These are phyloP conservation scores for Nothophytophthora sp. DNA, from an alignment of 352 stramenopile species.

Conservation along the genomic window DNA sequence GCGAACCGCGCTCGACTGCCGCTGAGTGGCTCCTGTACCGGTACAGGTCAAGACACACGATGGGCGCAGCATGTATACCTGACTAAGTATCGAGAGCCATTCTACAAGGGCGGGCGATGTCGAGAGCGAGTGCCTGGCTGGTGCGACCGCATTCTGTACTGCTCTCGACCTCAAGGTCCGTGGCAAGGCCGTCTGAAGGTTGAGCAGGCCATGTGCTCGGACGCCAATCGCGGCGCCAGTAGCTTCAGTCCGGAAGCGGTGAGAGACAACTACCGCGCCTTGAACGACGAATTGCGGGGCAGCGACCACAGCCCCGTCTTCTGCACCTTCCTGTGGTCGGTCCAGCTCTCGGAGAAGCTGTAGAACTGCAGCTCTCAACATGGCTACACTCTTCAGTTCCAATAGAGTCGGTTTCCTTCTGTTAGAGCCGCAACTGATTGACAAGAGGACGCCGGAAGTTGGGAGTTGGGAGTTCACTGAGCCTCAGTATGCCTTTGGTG, in stretches of 20 bases:
- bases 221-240: constrained; percentile 9
- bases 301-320: constrained; percentile 71
- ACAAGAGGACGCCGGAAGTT: too few species aligned
- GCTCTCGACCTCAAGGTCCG: constrained; percentile 21
- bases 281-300: constrained; percentile 58
- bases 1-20: constrained; percentile 27
- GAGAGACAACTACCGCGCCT: constrained; percentile 61
- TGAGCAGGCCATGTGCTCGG: constrained; percentile 36
- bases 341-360: constrained; percentile 12
- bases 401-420: constrained; percentile 5
- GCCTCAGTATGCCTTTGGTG: too few species aligned
- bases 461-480: too few species aligned
- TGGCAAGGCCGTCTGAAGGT: constrained; percentile 26
- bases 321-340: constrained; percentile 53
- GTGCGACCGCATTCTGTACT: constrained; percentile 71
- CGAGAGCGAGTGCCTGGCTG: constrained; percentile 68
- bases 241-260: constrained; percentile 15
- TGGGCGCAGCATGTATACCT: constrained; percentile 65
- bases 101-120: constrained; percentile 70
- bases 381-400: constrained; percentile 10
- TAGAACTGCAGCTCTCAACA: constrained; percentile 21
- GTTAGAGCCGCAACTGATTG: neutral
- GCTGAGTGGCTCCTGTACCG: constrained; percentile 24
- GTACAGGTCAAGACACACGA: constrained; percentile 25
- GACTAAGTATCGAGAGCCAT: constrained; percentile 55